A percentile compares a stretch with the other conserved stretches of the same genome.
phyloP scores from a whole-genome alignment of 2,329 filamentous ascomycete genomes.

The Penicillium sp. region DNA sequence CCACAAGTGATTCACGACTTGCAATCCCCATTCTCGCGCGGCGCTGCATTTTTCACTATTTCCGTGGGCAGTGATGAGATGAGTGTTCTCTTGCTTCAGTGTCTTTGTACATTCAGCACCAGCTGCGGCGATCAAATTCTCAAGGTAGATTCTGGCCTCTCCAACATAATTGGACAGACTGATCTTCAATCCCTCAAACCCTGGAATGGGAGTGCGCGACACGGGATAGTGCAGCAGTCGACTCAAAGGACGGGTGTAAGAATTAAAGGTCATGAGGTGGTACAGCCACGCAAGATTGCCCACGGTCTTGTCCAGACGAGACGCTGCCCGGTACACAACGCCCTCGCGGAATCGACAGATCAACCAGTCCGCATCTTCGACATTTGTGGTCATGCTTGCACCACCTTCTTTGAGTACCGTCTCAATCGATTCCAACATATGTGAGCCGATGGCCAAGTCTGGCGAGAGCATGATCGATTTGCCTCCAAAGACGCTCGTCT shows the following conservation, averaged over 20 bases:
- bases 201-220: slow-evolving; percentile 68
- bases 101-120: slow-evolving; percentile 91
- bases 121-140: slow-evolving; percentile 78
- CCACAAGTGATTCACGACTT: slow-evolving; percentile 93
- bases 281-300: slow-evolving; percentile 94
- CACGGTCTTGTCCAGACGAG: slow-evolving; percentile 71
- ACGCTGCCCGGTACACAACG: slow-evolving; percentile 67
- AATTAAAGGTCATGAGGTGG: slow-evolving; percentile 78
- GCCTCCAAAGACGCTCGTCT: slow-evolving; percentile 67
- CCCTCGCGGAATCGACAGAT: slow-evolving; percentile 85
- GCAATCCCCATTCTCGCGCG: slow-evolving; percentile 83
- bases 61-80: slow-evolving; percentile 84
- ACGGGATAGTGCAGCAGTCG: slow-evolving; percentile 87
- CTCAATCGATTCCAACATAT: slow-evolving; percentile 61
- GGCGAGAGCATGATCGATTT: slow-evolving; percentile 70
- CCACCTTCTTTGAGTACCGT: slow-evolving; percentile 66
- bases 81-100: slow-evolving; percentile 91
- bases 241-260: slow-evolving; percentile 78
- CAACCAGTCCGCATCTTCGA: slow-evolving; percentile 71
- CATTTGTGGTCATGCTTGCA: slow-evolving; percentile 59
- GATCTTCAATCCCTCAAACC: slow-evolving; percentile 70
- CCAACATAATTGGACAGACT: slow-evolving; percentile 96
- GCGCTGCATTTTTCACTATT: slow-evolving; percentile 90
- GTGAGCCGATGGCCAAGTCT: slow-evolving; percentile 65
- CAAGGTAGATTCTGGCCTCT: slow-evolving; percentile 85